Evolutionary conservation across 1,284 basidiomycete genomes (phyloP).

Genomic region (Vanrija pseudolonga): DNA sequence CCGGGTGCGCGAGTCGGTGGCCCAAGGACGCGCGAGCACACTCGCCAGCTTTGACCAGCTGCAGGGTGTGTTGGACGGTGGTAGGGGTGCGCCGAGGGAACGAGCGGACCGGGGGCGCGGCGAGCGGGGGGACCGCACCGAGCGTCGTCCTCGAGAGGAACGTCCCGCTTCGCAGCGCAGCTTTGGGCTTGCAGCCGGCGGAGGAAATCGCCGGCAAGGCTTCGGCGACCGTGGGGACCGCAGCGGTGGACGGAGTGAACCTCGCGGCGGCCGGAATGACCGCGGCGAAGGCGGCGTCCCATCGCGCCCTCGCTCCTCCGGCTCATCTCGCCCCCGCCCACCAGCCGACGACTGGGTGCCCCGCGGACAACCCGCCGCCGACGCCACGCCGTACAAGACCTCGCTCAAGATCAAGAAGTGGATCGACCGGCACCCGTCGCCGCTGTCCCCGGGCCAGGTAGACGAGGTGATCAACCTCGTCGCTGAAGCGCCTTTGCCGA

Average conservation of each 20-base stretch:
- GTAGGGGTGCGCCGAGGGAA: not conserved
- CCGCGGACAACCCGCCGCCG: not conserved
- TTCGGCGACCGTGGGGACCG: not conserved
- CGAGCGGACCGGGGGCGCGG: not conserved
- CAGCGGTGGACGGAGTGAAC: not conserved
- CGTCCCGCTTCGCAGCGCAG: no score
- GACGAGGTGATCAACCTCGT: constrained; percentile 31
- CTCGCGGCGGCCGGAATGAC: no score
- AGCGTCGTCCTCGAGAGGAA: no score
- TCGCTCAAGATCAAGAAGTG: constrained; percentile 17
- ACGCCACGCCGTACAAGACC: constrained; percentile 3
- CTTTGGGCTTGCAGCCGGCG: not conserved
- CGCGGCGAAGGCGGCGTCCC: no score
- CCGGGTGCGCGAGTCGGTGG: not conserved
- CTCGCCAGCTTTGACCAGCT: not conserved
- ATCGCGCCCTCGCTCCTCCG: no score
- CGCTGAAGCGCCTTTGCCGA: constrained; percentile 15
- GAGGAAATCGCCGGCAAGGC: not conserved
- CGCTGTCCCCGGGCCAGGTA: constrained; percentile 17
- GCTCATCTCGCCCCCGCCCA: no score
- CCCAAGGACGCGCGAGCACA: not conserved
- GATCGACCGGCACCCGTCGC: constrained; percentile 19
- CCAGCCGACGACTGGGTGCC: not conserved
- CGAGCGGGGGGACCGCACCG: no score
- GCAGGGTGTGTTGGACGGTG: not conserved